Percentiles rank a stretch among this genome's conserved stretches.
Conservation (phyloP, 2,329 filamentous ascomycete genomes). For the Botrytis aclada region DNA sequence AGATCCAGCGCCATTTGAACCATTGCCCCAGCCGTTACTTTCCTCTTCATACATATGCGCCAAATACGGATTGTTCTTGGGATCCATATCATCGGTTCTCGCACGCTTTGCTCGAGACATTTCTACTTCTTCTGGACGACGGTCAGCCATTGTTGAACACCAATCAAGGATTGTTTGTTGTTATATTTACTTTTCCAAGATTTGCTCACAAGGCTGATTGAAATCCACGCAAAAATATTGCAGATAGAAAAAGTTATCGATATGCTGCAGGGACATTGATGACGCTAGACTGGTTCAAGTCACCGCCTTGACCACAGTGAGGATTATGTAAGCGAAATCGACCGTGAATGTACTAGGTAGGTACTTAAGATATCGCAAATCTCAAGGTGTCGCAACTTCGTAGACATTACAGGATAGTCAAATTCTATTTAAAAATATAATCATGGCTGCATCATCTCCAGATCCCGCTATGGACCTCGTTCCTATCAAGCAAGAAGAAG, state of each 20-base stretch:
- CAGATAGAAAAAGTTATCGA: constrained; percentile 19
- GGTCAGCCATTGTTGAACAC: constrained; percentile 50
- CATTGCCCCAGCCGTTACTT: constrained; percentile 34
- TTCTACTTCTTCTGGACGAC: constrained; percentile 51
- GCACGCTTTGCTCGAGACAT: constrained; percentile 47
- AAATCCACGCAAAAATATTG: constrained; percentile 12
- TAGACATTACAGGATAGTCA: not conserved
- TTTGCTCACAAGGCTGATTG: constrained; percentile 28
- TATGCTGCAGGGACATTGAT: not conserved
- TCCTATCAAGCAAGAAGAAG: constrained; percentile 30
- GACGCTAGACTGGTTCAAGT: constrained; percentile 12
- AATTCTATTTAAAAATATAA: constrained; percentile 19
- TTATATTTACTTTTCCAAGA: constrained; percentile 31
- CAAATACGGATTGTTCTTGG: constrained; percentile 77
- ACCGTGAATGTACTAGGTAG: not conserved
- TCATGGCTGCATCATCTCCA: constrained; percentile 37
- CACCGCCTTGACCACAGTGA: constrained; percentile 14
- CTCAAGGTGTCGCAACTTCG: not conserved
- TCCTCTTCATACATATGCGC: constrained; percentile 75
- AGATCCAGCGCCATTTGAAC: constrained; percentile 39
- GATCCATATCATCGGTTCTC: constrained; percentile 45
- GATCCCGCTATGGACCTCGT: constrained; percentile 36
- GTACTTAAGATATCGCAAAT: constrained; percentile 1
- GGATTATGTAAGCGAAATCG: constrained; percentile 4
- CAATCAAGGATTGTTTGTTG: constrained; percentile 23